Conservation (phyloP, 164 flowering plant genomes). For the Malania oleifera region DNA sequence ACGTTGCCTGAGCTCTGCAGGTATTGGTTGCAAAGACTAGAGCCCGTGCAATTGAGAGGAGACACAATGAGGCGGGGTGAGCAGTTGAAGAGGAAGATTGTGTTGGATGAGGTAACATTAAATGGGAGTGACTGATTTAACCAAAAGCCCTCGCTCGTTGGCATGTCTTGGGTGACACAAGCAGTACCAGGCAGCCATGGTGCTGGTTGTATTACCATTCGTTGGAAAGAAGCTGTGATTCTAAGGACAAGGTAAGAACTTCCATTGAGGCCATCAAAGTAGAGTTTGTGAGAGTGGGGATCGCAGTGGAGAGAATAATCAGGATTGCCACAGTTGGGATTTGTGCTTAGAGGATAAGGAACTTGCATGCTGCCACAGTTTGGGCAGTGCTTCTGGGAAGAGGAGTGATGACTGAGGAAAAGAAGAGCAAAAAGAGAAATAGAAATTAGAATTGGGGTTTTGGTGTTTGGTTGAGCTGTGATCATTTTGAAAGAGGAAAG, state of each 20-base stretch:
- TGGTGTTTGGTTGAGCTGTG: slow-evolving; percentile 4
- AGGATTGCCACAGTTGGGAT: slow-evolving; percentile 47
- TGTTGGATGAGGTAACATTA: slow-evolving; percentile 55
- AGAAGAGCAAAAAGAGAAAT: slow-evolving; percentile 18
- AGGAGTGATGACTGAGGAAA: slow-evolving; percentile 15
- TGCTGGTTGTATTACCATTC: slow-evolving; percentile 59
- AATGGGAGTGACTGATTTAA: slow-evolving; percentile 56
- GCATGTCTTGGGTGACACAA: slow-evolving; percentile 49
- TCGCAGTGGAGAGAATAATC: slow-evolving; percentile 47
- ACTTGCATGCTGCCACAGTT: slow-evolving; percentile 50
- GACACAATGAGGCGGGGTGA: slow-evolving; percentile 55
- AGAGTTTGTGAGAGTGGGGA: slow-evolving; percentile 33
- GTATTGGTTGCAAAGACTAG: slow-evolving; percentile 58
- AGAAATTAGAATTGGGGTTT: slow-evolving; percentile 2
- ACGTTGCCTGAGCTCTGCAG: slow-evolving; percentile 44
- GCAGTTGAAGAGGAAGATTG: slow-evolving; percentile 60
- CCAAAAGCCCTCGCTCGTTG: slow-evolving; percentile 51
- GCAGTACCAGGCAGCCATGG: slow-evolving; percentile 39
- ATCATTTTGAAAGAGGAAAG: slow-evolving; percentile 20
- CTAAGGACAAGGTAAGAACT: slow-evolving; percentile 47
- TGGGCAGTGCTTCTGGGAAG: slow-evolving; percentile 45
- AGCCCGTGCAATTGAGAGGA: slow-evolving; percentile 55
- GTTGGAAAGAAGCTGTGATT: slow-evolving; percentile 30
- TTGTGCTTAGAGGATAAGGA: slow-evolving; percentile 67
- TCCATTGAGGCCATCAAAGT: slow-evolving; percentile 50